phyloP scores from a whole-genome alignment of 164 flowering plant species.

The Buxus sempervirens region DNA sequence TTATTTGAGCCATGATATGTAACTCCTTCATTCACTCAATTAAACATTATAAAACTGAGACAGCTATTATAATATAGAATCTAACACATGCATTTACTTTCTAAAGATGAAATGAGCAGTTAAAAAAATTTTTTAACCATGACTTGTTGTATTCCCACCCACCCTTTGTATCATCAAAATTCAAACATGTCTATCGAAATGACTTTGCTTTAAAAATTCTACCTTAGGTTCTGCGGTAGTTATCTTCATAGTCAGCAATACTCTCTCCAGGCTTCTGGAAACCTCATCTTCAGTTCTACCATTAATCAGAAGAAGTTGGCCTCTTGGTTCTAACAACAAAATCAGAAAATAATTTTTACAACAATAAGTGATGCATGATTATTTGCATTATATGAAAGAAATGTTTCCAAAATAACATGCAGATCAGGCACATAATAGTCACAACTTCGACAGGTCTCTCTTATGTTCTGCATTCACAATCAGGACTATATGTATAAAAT shows the following conservation, averaged over 20 bases:
- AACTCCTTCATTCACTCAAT: too few species aligned
- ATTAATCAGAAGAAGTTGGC: conserved; percentile 86
- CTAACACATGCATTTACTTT: too few species aligned
- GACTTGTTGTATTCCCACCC: too few species aligned
- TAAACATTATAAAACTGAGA: too few species aligned
- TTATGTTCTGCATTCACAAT: background rate
- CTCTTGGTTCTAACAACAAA: conserved; percentile 79
- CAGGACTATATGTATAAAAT: background rate
- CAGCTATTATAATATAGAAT: too few species aligned
- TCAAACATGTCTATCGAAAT: background rate
- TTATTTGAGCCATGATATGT: background rate
- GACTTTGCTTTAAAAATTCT: conserved; percentile 9
- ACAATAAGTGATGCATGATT: background rate
- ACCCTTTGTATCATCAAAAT: background rate
- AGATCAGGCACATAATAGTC: background rate
- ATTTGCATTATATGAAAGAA: background rate
- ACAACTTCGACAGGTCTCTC: background rate
- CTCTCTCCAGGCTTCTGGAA: conserved; percentile 80
- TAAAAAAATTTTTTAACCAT: too few species aligned
- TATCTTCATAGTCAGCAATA: conserved; percentile 86
- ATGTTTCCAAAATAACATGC: background rate
- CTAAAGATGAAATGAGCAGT: too few species aligned
- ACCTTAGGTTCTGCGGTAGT: conserved; percentile 94
- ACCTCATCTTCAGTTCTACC: conserved; percentile 96
- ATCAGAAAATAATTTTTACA: conserved; percentile 4